A percentile compares a stretch with the other conserved stretches of the same genome.
These are phyloP conservation scores for Chalciporus sp. DNA, from an alignment of 1,284 basidiomycete genomes.

Conservation along the genomic window DNA sequence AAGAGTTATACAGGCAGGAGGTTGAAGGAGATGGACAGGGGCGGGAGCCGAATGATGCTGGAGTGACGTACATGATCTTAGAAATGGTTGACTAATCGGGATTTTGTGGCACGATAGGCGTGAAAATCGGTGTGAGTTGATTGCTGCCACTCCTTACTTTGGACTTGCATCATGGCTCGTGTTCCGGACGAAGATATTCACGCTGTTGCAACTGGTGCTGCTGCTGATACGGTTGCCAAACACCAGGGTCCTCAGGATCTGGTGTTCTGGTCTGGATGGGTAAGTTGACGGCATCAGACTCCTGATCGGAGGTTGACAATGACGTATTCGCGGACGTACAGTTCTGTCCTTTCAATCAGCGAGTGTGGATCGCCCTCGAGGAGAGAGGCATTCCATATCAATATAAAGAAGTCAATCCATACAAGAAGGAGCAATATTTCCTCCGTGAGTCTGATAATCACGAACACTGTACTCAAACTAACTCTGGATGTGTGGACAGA, in stretches of 20 bases:
- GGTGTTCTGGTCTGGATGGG: conserved; percentile 66
- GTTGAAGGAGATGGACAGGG: conserved; percentile 20
- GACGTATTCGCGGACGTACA: too few species aligned
- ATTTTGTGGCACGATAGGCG: too few species aligned
- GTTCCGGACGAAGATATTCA: conserved; percentile 50
- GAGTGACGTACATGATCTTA: too few species aligned
- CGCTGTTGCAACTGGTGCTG: conserved; percentile 60
- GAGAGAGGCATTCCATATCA: conserved; percentile 66
- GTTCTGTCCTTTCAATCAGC: conserved; percentile 73
- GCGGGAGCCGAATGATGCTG: too few species aligned
- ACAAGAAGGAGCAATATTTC: conserved; percentile 68
- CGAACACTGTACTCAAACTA: neutral
- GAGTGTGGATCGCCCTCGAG: conserved; percentile 71
- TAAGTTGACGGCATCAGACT: conserved; percentile 15
- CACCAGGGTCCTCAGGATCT: conserved; percentile 55
- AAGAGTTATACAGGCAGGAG: conserved; percentile 40
- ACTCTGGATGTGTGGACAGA: conserved; percentile 31
- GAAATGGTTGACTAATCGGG: too few species aligned
- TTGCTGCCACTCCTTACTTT: neutral
- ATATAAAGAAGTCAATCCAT: conserved; percentile 70
- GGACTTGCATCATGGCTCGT: conserved; percentile 33
- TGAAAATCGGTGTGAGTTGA: too few species aligned
- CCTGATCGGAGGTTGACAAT: neutral
- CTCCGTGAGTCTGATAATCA: conserved; percentile 39
- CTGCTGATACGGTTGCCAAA: conserved; percentile 51